phyloP scores from a whole-genome alignment of 1,139 yeast species.

The Pneumocystis sp. region DNA sequence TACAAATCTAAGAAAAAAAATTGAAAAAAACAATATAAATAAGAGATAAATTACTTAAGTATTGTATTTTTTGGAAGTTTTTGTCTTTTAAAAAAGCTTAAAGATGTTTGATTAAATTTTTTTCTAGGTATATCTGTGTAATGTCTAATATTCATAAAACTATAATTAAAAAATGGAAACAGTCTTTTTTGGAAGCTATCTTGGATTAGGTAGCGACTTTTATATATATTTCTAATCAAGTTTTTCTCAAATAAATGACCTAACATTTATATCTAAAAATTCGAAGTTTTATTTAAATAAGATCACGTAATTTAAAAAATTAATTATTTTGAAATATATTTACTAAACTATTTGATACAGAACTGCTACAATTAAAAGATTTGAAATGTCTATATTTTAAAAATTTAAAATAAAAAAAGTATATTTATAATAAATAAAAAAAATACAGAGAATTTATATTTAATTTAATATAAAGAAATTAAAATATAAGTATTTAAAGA shows the following conservation, averaged over 20 bases:
- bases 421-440: no score
- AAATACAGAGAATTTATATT: no score
- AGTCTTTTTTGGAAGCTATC: not conserved
- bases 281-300: not conserved
- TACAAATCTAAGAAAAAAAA: slow-evolving; percentile 44
- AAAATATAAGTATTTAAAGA: no score
- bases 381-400: no score
- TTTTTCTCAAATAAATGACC: not conserved
- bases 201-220: not conserved
- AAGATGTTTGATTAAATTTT: not conserved
- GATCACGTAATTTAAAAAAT: not conserved
- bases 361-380: no score
- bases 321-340: no score
- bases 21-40: not conserved
- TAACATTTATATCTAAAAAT: not conserved
- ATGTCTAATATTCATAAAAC: not conserved
- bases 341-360: no score
- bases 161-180: not conserved
- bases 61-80: not conserved
- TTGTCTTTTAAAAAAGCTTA: not conserved
- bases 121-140: not conserved
- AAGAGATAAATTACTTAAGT: not conserved
- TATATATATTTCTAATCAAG: not conserved
- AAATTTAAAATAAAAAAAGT: no score
- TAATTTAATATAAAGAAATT: no score